phyloP scores from a whole-genome alignment of 1,284 basidiomycete species.

The Phenoliferia sp. region DNA sequence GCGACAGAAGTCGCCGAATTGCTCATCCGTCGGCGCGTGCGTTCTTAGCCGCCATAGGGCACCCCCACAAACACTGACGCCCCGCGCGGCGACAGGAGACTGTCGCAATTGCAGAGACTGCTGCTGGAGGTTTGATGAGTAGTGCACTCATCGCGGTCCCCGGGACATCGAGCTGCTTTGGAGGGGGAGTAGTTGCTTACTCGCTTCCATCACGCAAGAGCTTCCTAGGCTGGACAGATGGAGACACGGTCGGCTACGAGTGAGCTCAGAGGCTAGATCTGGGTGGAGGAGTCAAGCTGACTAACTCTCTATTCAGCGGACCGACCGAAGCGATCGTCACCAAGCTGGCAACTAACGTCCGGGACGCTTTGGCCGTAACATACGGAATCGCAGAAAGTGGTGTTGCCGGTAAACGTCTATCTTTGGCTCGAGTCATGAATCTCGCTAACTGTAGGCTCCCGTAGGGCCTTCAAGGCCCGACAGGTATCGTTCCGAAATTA shows the following conservation, averaged over 20 bases:
- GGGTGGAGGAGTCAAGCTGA: not conserved
- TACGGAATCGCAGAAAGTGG: constrained; percentile 8
- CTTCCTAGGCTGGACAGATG: not conserved
- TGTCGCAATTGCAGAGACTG: constrained; percentile 8
- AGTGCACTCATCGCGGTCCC: constrained; percentile 1
- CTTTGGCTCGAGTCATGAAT: not conserved
- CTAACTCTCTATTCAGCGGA: not conserved
- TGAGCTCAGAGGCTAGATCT: not conserved
- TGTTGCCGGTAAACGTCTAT: not conserved
- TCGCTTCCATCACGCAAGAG: not conserved
- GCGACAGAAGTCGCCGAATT: not conserved
- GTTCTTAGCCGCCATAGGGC: not conserved
- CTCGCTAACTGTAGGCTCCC: not conserved
- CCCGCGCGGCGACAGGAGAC: constrained; percentile 4
- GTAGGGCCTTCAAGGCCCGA: not conserved
- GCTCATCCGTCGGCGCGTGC: not conserved
- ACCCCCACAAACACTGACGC: not conserved
- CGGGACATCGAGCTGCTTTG: constrained; percentile 1
- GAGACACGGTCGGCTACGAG: not conserved
- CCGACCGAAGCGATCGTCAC: not conserved
- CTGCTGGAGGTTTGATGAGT: not conserved
- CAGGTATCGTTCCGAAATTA: constrained; percentile 5
- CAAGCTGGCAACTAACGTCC: not conserved
- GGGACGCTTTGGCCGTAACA: not conserved
- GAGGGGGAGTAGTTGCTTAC: constrained; percentile 1